These are phyloP conservation scores for Elsinoe fawcettii DNA, from an alignment of 2,329 filamentous ascomycete species.

Conservation along the genomic window DNA sequence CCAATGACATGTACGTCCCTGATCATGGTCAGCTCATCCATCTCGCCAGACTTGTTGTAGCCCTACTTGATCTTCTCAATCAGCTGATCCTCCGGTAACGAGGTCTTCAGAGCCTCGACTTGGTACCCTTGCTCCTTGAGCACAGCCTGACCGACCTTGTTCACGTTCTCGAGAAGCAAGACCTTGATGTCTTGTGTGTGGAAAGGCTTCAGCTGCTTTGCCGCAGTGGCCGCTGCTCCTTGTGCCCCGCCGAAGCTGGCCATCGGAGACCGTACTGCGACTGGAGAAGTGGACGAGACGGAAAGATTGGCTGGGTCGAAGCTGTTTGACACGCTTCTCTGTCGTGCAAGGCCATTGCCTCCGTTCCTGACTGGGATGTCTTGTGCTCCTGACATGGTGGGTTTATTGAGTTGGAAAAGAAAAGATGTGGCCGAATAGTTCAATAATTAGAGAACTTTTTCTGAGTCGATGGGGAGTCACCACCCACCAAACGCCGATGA, in stretches of 20 bases:
- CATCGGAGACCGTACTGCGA: constrained; percentile 66
- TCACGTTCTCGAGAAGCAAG: constrained; percentile 89
- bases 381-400: constrained; percentile 27
- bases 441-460: background rate
- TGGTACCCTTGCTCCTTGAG: constrained; percentile 84
- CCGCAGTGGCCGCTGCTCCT: constrained; percentile 38
- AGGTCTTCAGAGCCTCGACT: constrained; percentile 84
- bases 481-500: background rate
- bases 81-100: constrained; percentile 82
- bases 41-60: background rate
- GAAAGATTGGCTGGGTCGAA: constrained; percentile 41
- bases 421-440: background rate
- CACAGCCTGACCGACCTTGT: constrained; percentile 78
- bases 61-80: constrained; percentile 86
- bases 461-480: background rate
- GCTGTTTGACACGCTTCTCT: constrained; percentile 30
- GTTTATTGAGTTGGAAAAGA: background rate
- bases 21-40: background rate
- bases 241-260: constrained; percentile 43
- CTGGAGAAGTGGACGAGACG: constrained; percentile 59
- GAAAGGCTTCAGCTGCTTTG: constrained; percentile 88
- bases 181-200: constrained; percentile 95
- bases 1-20: constrained; percentile 96
- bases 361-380: constrained; percentile 29
- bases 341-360: constrained; percentile 19